Base-by-base conservation (phyloP, 805 yeast species). In the Metschnikowia drakensbergensis region DNA sequence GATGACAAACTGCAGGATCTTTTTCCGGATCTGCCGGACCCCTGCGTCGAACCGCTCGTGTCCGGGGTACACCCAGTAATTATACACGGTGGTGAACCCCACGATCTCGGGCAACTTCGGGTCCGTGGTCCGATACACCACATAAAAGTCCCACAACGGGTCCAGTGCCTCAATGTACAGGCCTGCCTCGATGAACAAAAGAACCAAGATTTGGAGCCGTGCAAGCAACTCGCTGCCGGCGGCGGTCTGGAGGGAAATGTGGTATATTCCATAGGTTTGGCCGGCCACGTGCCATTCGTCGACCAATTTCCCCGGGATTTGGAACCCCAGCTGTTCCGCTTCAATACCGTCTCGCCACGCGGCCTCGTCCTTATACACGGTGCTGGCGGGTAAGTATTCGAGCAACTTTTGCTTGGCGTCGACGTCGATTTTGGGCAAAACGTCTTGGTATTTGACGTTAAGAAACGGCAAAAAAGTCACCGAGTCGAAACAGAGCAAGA, bases 161-260 rank as follows among this genome's bases (percentile, higher is more conserved):
- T 94, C 99, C 0, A 65, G 65, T 35, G 76, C 74, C 61, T 91
- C 97, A 48, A 94, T 89, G 59, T 81, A 88, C 1, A 95, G 82
- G 1, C 97, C 98, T 0, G 96, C 98, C 63, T 94, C 99, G 56
- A 94, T 92, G 68, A 84, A 90, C 8, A 94, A 71, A 27, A 92
- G 69, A 11, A 88, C 87, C 57, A 94, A 80, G 1, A 91, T 81
- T 57, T 89, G 96, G 54, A 90, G 73, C 50, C 96, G 68, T 43
- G 75, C 67, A 58, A 84, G 91, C 45, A 89, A 64, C 52, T 77
- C 80, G 40, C 67, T 57, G 0, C 83, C 81, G 5, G 59, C 60
- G 0, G 59, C 60, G 40, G 72, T 75, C 9, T 62, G 58, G 43
- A 81, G 60, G 42, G 75, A 62, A 37, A 79, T 67, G 51, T 77